Evolutionary conservation across 208 protist species (phyloP), one percentile per base, ranked within the genome.

Genomic region (Trypanosoma lewisi): DNA sequence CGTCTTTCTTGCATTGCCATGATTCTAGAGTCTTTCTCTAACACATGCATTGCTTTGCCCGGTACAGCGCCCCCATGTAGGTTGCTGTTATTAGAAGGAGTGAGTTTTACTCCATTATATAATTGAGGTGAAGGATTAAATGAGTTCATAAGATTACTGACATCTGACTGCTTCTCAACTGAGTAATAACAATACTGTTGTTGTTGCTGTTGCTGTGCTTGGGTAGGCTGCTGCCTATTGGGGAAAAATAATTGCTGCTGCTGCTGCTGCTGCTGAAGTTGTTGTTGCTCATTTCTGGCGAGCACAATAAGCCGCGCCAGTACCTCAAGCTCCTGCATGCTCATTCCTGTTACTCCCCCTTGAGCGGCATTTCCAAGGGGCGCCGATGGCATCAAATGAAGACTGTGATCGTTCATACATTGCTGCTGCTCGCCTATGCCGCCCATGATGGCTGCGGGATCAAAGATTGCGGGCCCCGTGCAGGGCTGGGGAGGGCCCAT

Each of bases 261-360:
- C 48, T 58, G 49, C 48, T 53, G n/a, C 5, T 65, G 44, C 34
- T 53, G n/a, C 33, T 53, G 44, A 31, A 59, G 62, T 19, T 61
- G 41, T 36, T 60, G 34, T 34, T 59, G 49, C 36, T 60, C 55
- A 39, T 55, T 51, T 47, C 42, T 16, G 17, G 56, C 56, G 16
- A 47, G 36, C 30, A 53, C 45, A 41, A 63, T 63, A 11, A 63
- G 58, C n/a, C 33, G 58, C 45, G 45, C 58, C 21, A 63, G 58
- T 14, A 63, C 58, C 42, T 30, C 25, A 39, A 63, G 58, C 58
- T 63, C 58, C 21, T 63, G 49, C 62, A 60, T 58, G 21, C 17
- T 49, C 42, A 60, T 36, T 27, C 36, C 62, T 30, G n/a, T n/a
- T n/a, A 55, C 23, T 16, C 41, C 11, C 34, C 62, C 62, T 12